phyloP scores from a whole-genome alignment of 441 rosid species.

The Populus hybrid region DNA sequence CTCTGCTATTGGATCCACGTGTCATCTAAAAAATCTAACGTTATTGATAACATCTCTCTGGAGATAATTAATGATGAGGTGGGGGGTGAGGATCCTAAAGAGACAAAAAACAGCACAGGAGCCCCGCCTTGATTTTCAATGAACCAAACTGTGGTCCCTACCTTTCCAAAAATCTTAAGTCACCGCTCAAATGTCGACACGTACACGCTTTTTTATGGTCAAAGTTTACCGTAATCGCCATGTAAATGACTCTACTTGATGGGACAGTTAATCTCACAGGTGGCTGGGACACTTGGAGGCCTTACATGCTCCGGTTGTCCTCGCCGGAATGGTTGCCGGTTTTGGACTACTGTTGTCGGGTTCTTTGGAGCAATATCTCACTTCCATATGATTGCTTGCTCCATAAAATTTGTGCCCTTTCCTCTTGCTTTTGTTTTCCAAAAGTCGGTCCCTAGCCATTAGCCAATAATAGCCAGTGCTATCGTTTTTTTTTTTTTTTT shows the following conservation, averaged over 20 bases:
- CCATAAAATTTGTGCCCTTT: background rate
- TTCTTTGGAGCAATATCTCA: slow-evolving; percentile 14
- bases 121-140: slow-evolving; percentile 36
- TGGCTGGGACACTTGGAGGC: slow-evolving; percentile 33
- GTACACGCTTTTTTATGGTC: slow-evolving; percentile 15
- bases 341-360: slow-evolving; percentile 27
- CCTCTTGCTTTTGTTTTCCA: no score
- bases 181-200: slow-evolving; percentile 19
- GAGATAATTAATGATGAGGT: background rate
- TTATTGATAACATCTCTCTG: slow-evolving; percentile 1
- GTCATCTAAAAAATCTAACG: slow-evolving; percentile 16
- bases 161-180: background rate
- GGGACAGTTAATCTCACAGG: slow-evolving; percentile 30
- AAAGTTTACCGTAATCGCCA: slow-evolving; percentile 33
- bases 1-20: slow-evolving; percentile 29
- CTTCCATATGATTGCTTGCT: background rate
- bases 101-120: slow-evolving; percentile 26
- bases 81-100: slow-evolving; percentile 9
- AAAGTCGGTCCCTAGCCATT: background rate
- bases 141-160: slow-evolving; percentile 29
- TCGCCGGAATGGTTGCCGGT: slow-evolving; percentile 28
- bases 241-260: slow-evolving; percentile 32
- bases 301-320: slow-evolving; percentile 7
- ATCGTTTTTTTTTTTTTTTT: no score
- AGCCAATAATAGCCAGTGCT: no score